A percentile compares a stretch with the other conserved stretches of the same genome.
phyloP scores from a whole-genome alignment of 148 eudicot species.

The Selenicereus undatus region DNA sequence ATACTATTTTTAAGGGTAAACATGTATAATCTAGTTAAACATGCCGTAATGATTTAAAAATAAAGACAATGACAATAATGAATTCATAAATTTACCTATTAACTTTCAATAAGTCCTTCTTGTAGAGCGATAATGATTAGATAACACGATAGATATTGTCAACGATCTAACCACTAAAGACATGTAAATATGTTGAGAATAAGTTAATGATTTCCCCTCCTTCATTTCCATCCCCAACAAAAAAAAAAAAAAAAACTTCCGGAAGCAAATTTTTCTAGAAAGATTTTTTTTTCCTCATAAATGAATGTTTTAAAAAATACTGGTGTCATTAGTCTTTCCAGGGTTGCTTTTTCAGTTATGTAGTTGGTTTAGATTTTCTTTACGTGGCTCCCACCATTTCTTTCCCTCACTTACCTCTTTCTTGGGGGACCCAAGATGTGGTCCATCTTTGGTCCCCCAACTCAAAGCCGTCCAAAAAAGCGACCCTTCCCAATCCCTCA shows the following conservation, averaged over 20 bases:
- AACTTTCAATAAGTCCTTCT: no score
- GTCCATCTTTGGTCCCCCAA: background rate
- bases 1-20: no score
- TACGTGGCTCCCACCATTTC: background rate
- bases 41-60: no score
- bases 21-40: no score
- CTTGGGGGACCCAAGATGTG: background rate
- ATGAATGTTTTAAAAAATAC: no score
- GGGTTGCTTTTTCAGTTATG: background rate
- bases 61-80: background rate
- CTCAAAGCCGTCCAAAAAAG: background rate
- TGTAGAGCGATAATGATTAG: no score
- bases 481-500: background rate
- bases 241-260: background rate
- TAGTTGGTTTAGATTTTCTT: constrained; percentile 1
- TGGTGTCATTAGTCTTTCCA: background rate
- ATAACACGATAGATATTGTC: no score
- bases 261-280: background rate
- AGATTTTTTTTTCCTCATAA: background rate
- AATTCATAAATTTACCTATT: background rate
- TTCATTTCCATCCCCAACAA: no score
- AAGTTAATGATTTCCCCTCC: no score
- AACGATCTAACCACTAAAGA: no score
- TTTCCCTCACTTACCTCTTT: background rate
- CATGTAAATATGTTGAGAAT: no score